A percentile compares a stretch with the other conserved stretches of the same genome.
Conservation (phyloP, 495 filamentous ascomycete genomes). For the Xylaria palmicola region DNA sequence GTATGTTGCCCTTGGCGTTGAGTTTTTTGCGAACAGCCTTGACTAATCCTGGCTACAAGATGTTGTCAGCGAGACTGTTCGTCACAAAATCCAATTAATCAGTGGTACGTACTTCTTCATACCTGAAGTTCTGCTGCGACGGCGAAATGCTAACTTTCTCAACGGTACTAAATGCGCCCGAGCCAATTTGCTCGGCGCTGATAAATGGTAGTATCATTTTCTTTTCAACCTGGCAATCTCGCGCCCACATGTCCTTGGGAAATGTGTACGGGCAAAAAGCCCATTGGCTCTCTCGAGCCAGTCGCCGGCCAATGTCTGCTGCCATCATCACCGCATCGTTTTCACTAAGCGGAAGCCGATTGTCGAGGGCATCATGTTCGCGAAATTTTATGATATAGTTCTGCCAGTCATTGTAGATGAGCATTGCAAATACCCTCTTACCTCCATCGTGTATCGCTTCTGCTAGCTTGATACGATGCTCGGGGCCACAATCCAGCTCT, state of each 20-base stretch:
- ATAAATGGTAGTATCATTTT: not conserved
- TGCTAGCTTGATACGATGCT: not conserved
- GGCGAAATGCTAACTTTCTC: not conserved
- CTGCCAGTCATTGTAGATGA: constrained; percentile 2
- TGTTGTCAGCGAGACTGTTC: not conserved
- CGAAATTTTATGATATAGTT: not conserved
- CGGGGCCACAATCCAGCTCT: not conserved
- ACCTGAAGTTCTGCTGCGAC: not conserved
- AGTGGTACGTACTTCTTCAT: not conserved
- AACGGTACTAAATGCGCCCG: not conserved
- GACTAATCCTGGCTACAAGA: not conserved
- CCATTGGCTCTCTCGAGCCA: not conserved
- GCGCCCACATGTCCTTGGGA: not conserved
- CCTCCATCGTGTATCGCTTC: constrained; percentile 5
- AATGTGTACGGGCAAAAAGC: not conserved
- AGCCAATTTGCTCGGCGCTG: not conserved
- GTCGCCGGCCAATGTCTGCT: not conserved
- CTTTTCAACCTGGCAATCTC: not conserved
- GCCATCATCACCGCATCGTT: not conserved
- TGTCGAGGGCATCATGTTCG: constrained; percentile 3
- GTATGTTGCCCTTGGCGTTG: not conserved
- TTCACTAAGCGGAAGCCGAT: not conserved
- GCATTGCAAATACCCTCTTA: not conserved
- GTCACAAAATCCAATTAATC: not conserved
- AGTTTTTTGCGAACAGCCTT: not conserved